phyloP scores from a whole-genome alignment of 2,329 filamentous ascomycete genomes.

The Sporothrix brunneoviolacea region DNA sequence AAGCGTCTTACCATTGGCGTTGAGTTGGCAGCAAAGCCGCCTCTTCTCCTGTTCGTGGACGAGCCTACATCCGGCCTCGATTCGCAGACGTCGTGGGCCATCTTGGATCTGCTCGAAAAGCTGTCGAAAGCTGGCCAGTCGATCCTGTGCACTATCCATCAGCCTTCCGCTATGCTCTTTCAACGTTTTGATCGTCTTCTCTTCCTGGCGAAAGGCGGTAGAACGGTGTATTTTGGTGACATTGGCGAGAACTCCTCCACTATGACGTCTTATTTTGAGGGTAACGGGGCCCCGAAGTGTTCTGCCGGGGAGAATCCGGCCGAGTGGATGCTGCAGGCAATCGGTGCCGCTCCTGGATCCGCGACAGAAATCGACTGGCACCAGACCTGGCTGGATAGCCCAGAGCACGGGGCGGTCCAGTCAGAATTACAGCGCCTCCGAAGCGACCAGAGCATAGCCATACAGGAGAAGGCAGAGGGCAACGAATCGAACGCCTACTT shows the following conservation, averaged over 20 bases:
- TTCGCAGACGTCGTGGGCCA: conserved; percentile 88
- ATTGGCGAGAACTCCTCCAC: conserved; percentile 62
- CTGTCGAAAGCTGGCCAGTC: conserved; percentile 83
- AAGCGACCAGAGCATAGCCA: no score
- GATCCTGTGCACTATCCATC: conserved; percentile 94
- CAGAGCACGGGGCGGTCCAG: conserved; percentile 64
- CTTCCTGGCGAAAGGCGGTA: conserved; percentile 70
- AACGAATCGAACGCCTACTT: no score
- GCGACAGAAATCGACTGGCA: conserved; percentile 56
- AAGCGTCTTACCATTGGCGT: conserved; percentile 72
- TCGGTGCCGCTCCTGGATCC: conserved; percentile 58
- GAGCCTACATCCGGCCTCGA: conserved; percentile 94
- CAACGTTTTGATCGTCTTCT: conserved; percentile 80
- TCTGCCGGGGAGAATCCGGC: conserved; percentile 68
- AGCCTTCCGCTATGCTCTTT: conserved; percentile 93
- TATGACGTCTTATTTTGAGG: conserved; percentile 70
- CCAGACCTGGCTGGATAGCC: conserved; percentile 32
- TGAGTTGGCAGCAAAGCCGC: conserved; percentile 88
- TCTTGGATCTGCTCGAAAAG: conserved; percentile 80
- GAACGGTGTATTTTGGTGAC: conserved; percentile 72
- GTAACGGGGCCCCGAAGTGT: conserved; percentile 58
- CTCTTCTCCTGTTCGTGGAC: conserved; percentile 83
- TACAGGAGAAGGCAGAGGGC: no score
- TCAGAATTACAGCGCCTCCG: no score
- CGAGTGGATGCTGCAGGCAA: conserved; percentile 67